phyloP scores from a whole-genome alignment of 1,284 basidiomycete genomes.

The Trichosporon faecale region DNA sequence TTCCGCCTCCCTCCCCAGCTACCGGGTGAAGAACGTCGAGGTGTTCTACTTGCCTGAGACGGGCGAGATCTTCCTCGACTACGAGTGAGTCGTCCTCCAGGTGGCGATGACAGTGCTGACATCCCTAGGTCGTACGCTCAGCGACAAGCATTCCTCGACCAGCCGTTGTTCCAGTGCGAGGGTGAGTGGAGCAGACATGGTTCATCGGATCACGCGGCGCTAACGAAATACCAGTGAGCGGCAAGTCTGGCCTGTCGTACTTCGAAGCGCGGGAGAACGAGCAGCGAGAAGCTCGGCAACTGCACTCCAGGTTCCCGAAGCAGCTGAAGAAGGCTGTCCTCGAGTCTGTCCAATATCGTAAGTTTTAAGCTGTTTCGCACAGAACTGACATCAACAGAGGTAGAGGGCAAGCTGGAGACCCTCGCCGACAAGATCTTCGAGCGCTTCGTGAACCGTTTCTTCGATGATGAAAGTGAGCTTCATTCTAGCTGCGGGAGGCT shows the following conservation, averaged over 20 bases:
- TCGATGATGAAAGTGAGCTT: conserved; percentile 76
- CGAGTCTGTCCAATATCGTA: conserved; percentile 91
- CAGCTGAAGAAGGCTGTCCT: conserved; percentile 88
- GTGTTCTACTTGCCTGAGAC: conserved; percentile 88
- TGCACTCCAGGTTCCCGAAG: conserved; percentile 88
- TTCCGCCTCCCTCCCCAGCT: neutral
- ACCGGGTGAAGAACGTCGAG: conserved; percentile 52
- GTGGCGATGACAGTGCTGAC: conserved; percentile 7
- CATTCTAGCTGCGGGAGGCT: conserved; percentile 22
- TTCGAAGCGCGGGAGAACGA: conserved; percentile 92
- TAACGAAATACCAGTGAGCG: conserved; percentile 61
- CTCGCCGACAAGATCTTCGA: conserved; percentile 92
- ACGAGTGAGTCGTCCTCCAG: conserved; percentile 67
- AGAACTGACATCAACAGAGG: conserved; percentile 59
- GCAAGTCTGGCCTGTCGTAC: conserved; percentile 88
- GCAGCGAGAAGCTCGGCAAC: conserved; percentile 75
- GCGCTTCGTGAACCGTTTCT: conserved; percentile 92
- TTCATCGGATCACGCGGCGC: neutral
- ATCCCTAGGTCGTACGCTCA: conserved; percentile 76
- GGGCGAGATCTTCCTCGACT: conserved; percentile 90
- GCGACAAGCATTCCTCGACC: conserved; percentile 87
- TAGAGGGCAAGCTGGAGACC: conserved; percentile 90
- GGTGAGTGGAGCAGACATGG: conserved; percentile 27
- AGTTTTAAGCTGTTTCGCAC: conserved; percentile 50
- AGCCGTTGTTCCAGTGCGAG: conserved; percentile 58